Base-by-base conservation (phyloP, 1,284 basidiomycete species). In the Fomes fomentarius region DNA sequence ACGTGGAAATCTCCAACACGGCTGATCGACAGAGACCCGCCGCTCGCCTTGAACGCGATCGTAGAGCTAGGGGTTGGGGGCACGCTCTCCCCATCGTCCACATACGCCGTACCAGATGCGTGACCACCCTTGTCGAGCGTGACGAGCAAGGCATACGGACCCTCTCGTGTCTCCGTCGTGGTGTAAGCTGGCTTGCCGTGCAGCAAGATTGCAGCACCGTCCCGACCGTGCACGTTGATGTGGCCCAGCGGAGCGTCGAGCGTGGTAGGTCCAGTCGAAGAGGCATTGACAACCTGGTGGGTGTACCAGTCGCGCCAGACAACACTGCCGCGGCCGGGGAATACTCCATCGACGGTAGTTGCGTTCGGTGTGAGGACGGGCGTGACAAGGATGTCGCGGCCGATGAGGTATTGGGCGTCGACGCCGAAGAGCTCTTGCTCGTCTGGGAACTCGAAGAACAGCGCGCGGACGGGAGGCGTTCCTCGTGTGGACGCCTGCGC, bases 261-360 rank as follows among this genome's bases (percentile, higher is more conserved):
- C 5, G 78, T 79, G 1, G 76, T 78, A 50, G 75, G 22, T 14
- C 63, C 65, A 25, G 74, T 73, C 6, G 66, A 41, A 7, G 71
- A 65, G 21, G 68, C 71, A 57, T 76, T 71, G 37, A 81, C 77
- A 37, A 74, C 74, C 37, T 80, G 71, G 63, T 89, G 86, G 0
- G 85, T 89, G 71, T 85, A 91, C 82, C 87, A 91, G 70, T 92
- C 89, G 42, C 87, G 79, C 89, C 87, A 93, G 56, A 79, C 71
- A 1, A 81, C 79, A n/a, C 70, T 70, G 12, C 81, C 82, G 52
- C 79, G 72, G 0, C 85, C 85, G 24, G 84, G 84, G 72, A 89
- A 83, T 40, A 85, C 73, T 40, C 78, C 81, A 49, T 79, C 71
- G 12, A 85, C 83, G 8, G 74, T 74, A 2, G 74, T 76, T 17